phyloP scores from a whole-genome alignment of 768 basidiomycete genomes.

The Mycena filopes region DNA sequence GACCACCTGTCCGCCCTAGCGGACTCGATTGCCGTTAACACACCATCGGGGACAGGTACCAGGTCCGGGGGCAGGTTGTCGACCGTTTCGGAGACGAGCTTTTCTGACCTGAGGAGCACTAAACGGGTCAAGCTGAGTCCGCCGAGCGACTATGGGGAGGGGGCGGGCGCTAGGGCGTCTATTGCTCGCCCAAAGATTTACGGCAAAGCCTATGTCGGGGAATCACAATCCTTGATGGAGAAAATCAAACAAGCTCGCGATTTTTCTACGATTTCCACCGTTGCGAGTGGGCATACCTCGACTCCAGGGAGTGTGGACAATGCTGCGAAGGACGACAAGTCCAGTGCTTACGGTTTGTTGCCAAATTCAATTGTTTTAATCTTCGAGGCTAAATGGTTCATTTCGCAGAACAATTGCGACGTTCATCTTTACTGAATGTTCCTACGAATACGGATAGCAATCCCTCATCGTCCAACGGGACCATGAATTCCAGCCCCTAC shows the following conservation, averaged over 20 bases:
- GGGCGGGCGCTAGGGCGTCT: slow-evolving; percentile 55
- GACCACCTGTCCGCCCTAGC: slow-evolving; percentile 95
- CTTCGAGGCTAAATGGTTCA: slow-evolving; percentile 4
- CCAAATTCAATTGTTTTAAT: background rate
- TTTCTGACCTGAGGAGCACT: slow-evolving; percentile 72
- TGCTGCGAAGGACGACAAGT: slow-evolving; percentile 24
- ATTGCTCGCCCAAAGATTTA: slow-evolving; percentile 59
- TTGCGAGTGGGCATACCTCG: slow-evolving; percentile 52
- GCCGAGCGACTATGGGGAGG: slow-evolving; percentile 65
- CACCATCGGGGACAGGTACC: slow-evolving; percentile 67
- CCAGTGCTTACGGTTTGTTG: slow-evolving; percentile 36
- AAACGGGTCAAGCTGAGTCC: slow-evolving; percentile 87
- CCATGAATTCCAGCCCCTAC: slow-evolving; percentile 52
- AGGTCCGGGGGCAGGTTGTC: slow-evolving; percentile 58
- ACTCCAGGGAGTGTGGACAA: slow-evolving; percentile 37
- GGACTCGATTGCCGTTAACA: slow-evolving; percentile 90
- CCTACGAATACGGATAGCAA: slow-evolving; percentile 42
- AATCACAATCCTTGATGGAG: slow-evolving; percentile 81
- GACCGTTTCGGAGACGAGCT: slow-evolving; percentile 58
- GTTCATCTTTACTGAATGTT: slow-evolving; percentile 47
- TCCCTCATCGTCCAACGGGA: slow-evolving; percentile 43
- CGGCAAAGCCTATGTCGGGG: slow-evolving; percentile 80
- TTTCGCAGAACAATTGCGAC: slow-evolving; percentile 42
- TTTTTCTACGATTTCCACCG: slow-evolving; percentile 79
- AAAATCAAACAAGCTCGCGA: slow-evolving; percentile 82